phyloP scores from a whole-genome alignment of 805 yeast genomes.

The Wickerhamomyces chambardii region DNA sequence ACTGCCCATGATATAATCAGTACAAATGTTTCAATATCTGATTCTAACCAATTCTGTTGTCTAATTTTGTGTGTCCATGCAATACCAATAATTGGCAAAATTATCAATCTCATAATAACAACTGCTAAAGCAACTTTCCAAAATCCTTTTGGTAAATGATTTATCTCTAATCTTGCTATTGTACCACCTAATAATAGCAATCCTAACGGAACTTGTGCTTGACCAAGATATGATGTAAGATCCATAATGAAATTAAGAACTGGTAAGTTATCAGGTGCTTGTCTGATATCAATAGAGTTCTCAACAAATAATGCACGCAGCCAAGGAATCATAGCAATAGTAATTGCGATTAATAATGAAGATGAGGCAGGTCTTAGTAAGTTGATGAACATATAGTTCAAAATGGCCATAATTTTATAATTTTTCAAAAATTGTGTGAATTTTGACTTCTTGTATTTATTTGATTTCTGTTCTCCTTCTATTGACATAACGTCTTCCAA shows the following conservation, averaged over 20 bases:
- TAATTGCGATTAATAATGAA: conserved; percentile 54
- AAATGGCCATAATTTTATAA: conserved; percentile 22
- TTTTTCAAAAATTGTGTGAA: conserved; percentile 15
- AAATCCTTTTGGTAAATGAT: conserved; percentile 56
- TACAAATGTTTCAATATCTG: conserved; percentile 57
- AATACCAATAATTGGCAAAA: conserved; percentile 76
- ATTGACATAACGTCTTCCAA: neutral
- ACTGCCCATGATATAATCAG: conserved; percentile 67
- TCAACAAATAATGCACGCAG: conserved; percentile 58
- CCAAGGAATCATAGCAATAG: conserved; percentile 83
- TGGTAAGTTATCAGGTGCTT: conserved; percentile 82
- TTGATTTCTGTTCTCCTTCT: conserved; percentile 1
- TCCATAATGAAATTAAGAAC: conserved; percentile 84
- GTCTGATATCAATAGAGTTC: conserved; percentile 39
- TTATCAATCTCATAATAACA: conserved; percentile 46
- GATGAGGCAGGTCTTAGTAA: conserved; percentile 65
- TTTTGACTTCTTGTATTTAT: conserved; percentile 1
- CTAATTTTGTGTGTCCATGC: conserved; percentile 55
- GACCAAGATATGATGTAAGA: conserved; percentile 68
- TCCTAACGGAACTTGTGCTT: conserved; percentile 86
- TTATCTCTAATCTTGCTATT: conserved; percentile 62
- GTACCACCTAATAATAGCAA: conserved; percentile 80
- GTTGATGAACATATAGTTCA: conserved; percentile 31
- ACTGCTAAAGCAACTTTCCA: conserved; percentile 57
- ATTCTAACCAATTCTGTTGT: conserved; percentile 53